Conservation (phyloP, 768 basidiomycete genomes). For the Naematelia aurantialba region DNA sequence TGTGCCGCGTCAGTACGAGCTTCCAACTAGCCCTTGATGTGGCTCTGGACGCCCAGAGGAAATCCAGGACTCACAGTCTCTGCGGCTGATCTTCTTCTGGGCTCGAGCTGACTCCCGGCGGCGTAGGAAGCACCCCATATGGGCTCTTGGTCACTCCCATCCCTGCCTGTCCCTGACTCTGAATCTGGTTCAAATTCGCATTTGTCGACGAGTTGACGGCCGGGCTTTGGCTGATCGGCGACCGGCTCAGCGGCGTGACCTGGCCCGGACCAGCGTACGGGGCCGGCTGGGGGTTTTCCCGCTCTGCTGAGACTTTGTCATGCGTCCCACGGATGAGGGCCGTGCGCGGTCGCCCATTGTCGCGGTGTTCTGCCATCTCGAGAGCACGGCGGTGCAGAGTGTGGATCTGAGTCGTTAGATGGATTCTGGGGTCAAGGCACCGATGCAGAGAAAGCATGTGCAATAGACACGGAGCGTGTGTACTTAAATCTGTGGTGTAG, state of each 20-base stretch:
- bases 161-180: no score
- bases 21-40: no score
- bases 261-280: conserved; percentile 3
- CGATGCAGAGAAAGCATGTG: no score
- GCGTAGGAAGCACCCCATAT: background rate
- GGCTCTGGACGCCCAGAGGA: no score
- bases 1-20: conserved; percentile 4
- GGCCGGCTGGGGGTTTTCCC: background rate
- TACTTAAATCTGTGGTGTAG: no score
- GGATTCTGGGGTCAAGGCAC: no score
- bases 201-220: no score
- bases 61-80: no score
- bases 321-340: conserved; percentile 11
- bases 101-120: conserved; percentile 10
- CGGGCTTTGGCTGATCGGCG: background rate
- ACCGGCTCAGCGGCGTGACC: conserved; percentile 10
- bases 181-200: no score
- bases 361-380: conserved; percentile 25
- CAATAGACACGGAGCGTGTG: no score
- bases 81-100: conserved; percentile 47
- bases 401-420: conserved; percentile 40
- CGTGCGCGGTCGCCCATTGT: conserved; percentile 3
- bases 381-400: conserved; percentile 39
- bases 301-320: conserved; percentile 34
- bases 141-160: no score